These are phyloP conservation scores for Podochytrium sp. DNA, from an alignment of 192 early-diverging fungal genomes.

Conservation along the genomic window DNA sequence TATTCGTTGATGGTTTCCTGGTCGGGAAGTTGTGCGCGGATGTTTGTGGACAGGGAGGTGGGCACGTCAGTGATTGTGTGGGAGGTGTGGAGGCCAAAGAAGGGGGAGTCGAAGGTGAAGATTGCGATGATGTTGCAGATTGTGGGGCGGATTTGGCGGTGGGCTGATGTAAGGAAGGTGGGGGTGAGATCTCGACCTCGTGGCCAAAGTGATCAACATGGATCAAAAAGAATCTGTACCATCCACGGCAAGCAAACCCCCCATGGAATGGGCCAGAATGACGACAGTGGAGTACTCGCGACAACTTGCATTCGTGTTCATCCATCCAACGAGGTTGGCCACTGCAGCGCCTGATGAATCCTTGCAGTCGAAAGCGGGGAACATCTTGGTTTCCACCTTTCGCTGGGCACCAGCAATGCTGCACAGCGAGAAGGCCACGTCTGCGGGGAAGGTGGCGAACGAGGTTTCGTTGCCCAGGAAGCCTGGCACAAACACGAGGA, in stretches of 20 bases:
- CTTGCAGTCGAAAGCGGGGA: conserved; percentile 51
- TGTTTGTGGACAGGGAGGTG: conserved; percentile 41
- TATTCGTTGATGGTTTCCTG: no score
- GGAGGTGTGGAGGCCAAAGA: conserved; percentile 50
- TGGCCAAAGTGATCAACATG: no score
- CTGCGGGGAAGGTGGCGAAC: conserved; percentile 51
- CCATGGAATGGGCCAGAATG: conserved; percentile 53
- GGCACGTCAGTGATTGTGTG: conserved; percentile 48
- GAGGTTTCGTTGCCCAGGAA: conserved; percentile 50
- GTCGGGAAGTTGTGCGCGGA: conserved; percentile 23
- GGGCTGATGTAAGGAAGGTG: background rate
- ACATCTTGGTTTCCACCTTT: conserved; percentile 36
- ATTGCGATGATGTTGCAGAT: conserved; percentile 35
- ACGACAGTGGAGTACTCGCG: conserved; percentile 41
- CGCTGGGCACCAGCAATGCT: background rate
- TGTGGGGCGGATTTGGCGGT: background rate
- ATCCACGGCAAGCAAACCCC: conserved; percentile 52
- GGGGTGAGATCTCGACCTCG: no score
- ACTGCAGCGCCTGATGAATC: conserved; percentile 37
- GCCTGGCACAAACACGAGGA: conserved; percentile 60
- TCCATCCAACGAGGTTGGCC: conserved; percentile 47
- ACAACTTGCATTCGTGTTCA: conserved; percentile 42
- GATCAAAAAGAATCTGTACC: no score
- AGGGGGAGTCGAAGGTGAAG: conserved; percentile 53
- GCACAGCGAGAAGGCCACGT: conserved; percentile 30